phyloP scores from a whole-genome alignment of 2,329 filamentous ascomycete genomes.

The Huntiella savannae region DNA sequence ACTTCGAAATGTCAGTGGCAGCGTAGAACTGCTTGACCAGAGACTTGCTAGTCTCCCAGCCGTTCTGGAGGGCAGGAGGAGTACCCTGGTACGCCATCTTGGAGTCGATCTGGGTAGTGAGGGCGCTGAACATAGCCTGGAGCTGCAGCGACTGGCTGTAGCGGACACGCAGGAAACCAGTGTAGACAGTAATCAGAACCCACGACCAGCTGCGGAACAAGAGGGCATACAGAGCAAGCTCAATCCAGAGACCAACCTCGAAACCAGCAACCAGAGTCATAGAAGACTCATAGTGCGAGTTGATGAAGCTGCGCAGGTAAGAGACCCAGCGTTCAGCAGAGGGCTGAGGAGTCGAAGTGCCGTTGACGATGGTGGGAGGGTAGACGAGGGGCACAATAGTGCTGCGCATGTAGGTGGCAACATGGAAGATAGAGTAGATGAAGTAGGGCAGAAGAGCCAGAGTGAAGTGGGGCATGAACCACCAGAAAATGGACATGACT shows the following conservation, averaged over 20 bases:
- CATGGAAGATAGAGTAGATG: constrained; percentile 97
- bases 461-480: constrained; percentile 73
- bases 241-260: constrained; percentile 74
- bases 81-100: constrained; percentile 72
- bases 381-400: constrained; percentile 78
- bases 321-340: constrained; percentile 28
- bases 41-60: constrained; percentile 65
- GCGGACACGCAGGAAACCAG: constrained; percentile 77
- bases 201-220: constrained; percentile 82
- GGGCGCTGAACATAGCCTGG: constrained; percentile 57
- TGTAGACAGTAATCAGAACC: constrained; percentile 73
- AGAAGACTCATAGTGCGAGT: constrained; percentile 90
- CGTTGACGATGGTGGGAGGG: constrained; percentile 39
- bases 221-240: constrained; percentile 61
- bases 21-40: constrained; percentile 55
- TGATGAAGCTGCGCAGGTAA: constrained; percentile 80
- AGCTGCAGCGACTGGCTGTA: constrained; percentile 83
- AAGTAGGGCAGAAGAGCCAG: constrained; percentile 83
- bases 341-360: constrained; percentile 31
- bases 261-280: constrained; percentile 85
- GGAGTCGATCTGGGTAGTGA: constrained; percentile 61
- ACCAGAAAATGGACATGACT: constrained; percentile 60
- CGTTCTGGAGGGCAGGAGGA: constrained; percentile 58
- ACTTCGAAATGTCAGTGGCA: constrained; percentile 28
- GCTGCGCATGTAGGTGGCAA: constrained; percentile 85